Evolutionary conservation across 2,329 filamentous ascomycete species (phyloP).

Genomic region (Didymella segeticola): DNA sequence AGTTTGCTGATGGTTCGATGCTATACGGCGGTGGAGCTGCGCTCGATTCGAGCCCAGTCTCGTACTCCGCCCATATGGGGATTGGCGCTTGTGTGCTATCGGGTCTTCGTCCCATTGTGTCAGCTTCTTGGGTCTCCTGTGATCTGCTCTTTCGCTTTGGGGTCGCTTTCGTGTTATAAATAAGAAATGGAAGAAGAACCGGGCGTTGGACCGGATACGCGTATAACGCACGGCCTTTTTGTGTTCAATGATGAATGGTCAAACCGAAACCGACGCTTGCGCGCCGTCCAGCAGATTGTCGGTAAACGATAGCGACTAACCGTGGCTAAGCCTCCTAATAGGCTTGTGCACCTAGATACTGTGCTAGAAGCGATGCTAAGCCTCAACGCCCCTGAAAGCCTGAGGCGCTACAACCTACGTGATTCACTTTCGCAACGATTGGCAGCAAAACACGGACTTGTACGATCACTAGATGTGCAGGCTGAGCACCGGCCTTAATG

Average conservation of each 20-base stretch:
- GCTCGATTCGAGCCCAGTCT: not conserved
- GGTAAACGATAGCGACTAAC: not conserved
- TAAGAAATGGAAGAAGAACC: not conserved
- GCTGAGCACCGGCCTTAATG: no score
- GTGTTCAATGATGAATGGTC: not conserved
- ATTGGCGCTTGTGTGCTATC: constrained; percentile 6
- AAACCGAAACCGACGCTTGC: not conserved
- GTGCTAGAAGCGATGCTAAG: not conserved
- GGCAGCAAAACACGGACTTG: no score
- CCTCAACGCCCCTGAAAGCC: not conserved
- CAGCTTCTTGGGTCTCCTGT: not conserved
- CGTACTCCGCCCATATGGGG: constrained; percentile 8
- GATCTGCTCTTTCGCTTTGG: not conserved
- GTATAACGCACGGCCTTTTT: constrained; percentile 12
- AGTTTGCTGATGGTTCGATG: not conserved
- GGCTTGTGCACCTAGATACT: no score
- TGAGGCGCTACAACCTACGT: not conserved
- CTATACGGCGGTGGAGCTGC: constrained; percentile 9
- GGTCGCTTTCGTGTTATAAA: not conserved
- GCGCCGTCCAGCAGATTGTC: not conserved
- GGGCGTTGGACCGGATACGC: constrained; percentile 9
- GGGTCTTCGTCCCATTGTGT: not conserved
- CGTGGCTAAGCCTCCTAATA: not conserved
- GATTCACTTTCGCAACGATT: no score
- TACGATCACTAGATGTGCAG: no score